phyloP scores from a whole-genome alignment of 1,139 yeast genomes.

The Lodderomyces theae region DNA sequence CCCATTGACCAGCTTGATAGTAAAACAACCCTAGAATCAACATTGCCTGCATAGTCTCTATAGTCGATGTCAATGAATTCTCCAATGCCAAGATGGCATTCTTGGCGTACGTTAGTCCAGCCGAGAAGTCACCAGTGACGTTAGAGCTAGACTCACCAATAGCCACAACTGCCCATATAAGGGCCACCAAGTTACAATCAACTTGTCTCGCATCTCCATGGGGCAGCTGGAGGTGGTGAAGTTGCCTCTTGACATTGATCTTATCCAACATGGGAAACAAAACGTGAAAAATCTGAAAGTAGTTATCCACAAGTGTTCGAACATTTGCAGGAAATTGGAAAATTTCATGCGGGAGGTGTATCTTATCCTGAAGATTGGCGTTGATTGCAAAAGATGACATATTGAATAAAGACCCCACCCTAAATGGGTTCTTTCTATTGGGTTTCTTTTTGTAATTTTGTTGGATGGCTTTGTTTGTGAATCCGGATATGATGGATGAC shows the following conservation, averaged over 20 bases:
- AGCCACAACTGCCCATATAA: constrained; percentile 24
- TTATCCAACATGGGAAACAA: constrained; percentile 25
- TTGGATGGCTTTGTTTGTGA: constrained; percentile 18
- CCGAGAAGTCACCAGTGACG: constrained; percentile 9
- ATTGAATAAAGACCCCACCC: constrained; percentile 25
- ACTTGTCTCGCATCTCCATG: constrained; percentile 10
- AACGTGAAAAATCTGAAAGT: constrained; percentile 20
- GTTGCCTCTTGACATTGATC: constrained; percentile 17
- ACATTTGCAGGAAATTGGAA: constrained; percentile 20
- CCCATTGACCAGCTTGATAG: constrained; percentile 26
- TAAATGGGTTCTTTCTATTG: constrained; percentile 18
- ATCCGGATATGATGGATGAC: constrained; percentile 23
- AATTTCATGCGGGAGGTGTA: constrained; percentile 18
- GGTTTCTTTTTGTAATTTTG: constrained; percentile 12
- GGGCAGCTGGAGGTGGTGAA: constrained; percentile 12
- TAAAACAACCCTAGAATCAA: constrained; percentile 21
- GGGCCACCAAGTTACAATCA: constrained; percentile 22
- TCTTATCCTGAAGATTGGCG: constrained; percentile 16
- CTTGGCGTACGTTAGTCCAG: constrained; percentile 18
- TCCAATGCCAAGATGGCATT: constrained; percentile 24
- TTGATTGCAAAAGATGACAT: constrained; percentile 20
- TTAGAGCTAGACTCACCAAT: constrained; percentile 16
- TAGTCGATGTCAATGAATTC: constrained; percentile 22
- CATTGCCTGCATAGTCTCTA: constrained; percentile 27
- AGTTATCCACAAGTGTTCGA: constrained; percentile 17